Base-by-base conservation (phyloP, 139 green algal species). In the Pleodorina starrii region DNA sequence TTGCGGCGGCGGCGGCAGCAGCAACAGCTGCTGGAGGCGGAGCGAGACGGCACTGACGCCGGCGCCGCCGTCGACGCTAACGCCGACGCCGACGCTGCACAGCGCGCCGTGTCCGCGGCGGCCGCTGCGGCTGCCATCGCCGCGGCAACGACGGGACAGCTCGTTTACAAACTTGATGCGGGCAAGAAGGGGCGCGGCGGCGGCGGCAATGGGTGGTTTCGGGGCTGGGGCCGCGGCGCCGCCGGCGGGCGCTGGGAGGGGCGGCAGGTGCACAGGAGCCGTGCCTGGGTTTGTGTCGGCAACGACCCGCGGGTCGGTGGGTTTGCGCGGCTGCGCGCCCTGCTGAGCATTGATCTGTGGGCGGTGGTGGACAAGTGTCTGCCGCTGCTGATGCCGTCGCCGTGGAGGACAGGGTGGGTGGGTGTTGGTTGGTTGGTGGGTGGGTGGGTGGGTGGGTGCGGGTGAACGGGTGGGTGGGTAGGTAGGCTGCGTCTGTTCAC, bases 311-410 rank as follows among this genome's bases (percentile, higher is more conserved):
- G 72, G 72, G 42, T 80, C 72, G 57, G 2, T 35, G 21, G 72
- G 23, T 38, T 42, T 25, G 74, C 27, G n/a, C 4, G 44, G 27
- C 46, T 63, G 74, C 74, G 46, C 29, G 29, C 29, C 23, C 27
- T 71, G 76, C 32, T 69, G 51, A 32, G 21, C 11, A 11, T 69
- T 48, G 76, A 84, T n/a, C 29, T 21, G 19, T 84, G 76, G 76
- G 35, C 14, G 3, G 19, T 12, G 6, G 46, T 40, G 48, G 76
- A 84, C 76, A 69, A 84, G 76, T 71, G 27, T n/a, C 46, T 71
- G 17, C 76, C 76, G 32, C 3, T 84, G 46, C 57, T 84, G 42
- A 29, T 84, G 76, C 76, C 76, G 32, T 84, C 76, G 16, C n/a
- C 50, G 19, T 57, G 32, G 50, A 84, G 76, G 50, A 84, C 50